phyloP scores from a whole-genome alignment of 257 asterid species.

The Rhazya stricta region DNA sequence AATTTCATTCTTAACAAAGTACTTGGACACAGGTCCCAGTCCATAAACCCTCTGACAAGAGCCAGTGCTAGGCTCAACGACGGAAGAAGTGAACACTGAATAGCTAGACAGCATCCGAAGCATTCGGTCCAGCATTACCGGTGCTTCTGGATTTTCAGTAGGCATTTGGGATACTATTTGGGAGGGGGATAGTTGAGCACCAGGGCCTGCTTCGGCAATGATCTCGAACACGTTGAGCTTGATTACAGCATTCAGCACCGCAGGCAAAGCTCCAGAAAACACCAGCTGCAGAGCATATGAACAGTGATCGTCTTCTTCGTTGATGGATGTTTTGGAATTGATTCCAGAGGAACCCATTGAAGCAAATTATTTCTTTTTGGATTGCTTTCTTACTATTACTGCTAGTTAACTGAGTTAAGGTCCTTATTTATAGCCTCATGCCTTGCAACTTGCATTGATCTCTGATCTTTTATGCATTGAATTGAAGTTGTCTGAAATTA shows the following conservation, averaged over 20 bases:
- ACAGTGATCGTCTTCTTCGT: constrained; percentile 6
- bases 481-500: no score
- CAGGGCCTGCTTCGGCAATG: constrained; percentile 17
- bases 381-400: no score
- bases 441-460: no score
- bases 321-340: no score
- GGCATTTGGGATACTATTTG: constrained; percentile 22
- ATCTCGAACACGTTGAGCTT: constrained; percentile 27
- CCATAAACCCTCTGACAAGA: constrained; percentile 7
- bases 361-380: no score
- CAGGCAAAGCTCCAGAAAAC: constrained; percentile 1
- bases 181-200: constrained; percentile 19
- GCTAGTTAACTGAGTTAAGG: no score
- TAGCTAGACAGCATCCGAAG: constrained; percentile 26
- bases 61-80: background rate
- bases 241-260: constrained; percentile 21
- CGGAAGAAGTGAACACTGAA: constrained; percentile 22
- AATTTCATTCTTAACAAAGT: background rate
- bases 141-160: constrained; percentile 1
- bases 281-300: constrained; percentile 17
- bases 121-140: constrained; percentile 26
- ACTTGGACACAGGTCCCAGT: constrained; percentile 9
- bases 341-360: no score
- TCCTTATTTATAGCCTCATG: no score
- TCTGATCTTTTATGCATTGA: no score